Percentiles rank a stretch among this genome's conserved stretches.
These are phyloP conservation scores for Raffaelea arxii DNA, from an alignment of 2,329 filamentous ascomycete genomes.

Conservation along the genomic window DNA sequence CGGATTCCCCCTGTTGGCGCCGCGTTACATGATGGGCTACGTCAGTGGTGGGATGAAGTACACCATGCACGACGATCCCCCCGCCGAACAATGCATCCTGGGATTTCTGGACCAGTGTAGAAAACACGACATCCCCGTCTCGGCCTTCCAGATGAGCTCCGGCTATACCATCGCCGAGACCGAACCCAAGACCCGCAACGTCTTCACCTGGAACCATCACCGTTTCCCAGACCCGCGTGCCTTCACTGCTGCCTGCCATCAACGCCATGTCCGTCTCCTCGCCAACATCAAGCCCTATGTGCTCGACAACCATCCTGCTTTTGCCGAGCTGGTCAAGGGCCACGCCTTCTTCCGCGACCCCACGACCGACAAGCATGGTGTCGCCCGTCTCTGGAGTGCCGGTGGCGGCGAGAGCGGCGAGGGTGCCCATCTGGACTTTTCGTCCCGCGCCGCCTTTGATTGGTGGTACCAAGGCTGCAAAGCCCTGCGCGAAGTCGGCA, in stretches of 20 bases:
- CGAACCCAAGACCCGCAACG: conserved; percentile 59
- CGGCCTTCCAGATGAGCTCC: conserved; percentile 62
- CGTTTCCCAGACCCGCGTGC: conserved; percentile 59
- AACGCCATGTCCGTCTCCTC: conserved; percentile 55
- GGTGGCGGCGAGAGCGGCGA: conserved; percentile 61
- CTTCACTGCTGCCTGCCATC: conserved; percentile 53
- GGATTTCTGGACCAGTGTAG: conserved; percentile 52
- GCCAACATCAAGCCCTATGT: conserved; percentile 69
- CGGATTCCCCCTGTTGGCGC: conserved; percentile 57
- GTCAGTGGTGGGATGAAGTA: conserved; percentile 54
- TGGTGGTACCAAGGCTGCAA: conserved; percentile 65
- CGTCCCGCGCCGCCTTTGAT: conserved; percentile 53
- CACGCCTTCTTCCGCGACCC: conserved; percentile 57
- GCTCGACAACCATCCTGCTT: conserved; percentile 56
- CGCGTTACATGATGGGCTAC: conserved; percentile 65
- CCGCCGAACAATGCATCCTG: conserved; percentile 48
- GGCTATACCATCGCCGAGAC: conserved; percentile 61
- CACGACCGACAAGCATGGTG: conserved; percentile 37
- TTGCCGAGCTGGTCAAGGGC: conserved; percentile 45
- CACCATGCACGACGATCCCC: conserved; percentile 38
- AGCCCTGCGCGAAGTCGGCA: conserved; percentile 50
- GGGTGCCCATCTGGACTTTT: conserved; percentile 66
- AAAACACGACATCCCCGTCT: conserved; percentile 58
- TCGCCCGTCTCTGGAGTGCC: conserved; percentile 60
- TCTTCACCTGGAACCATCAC: conserved; percentile 62